Evolutionary conservation across 352 stramenopile species (phyloP).

Genomic region (Globisporangium paddicum): DNA sequence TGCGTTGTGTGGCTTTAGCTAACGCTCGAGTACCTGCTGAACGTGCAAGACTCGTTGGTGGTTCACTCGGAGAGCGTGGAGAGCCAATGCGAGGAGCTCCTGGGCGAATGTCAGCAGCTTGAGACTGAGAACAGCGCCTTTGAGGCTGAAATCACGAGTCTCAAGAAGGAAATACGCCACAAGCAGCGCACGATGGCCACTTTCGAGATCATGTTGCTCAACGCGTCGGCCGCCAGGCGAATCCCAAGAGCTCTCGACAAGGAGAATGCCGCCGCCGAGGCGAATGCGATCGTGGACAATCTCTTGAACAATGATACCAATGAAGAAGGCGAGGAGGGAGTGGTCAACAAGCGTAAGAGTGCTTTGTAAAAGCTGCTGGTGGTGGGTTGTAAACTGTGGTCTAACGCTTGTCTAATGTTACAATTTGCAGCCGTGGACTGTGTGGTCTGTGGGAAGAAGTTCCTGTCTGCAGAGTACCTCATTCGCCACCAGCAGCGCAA

Average conservation of each 20-base stretch:
- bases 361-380: neutral
- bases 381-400: neutral
- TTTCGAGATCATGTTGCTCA: constrained; percentile 77
- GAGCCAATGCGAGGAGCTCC: constrained; percentile 58
- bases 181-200: constrained; percentile 81
- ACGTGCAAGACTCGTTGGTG: constrained; percentile 79
- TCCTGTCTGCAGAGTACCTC: constrained; percentile 70
- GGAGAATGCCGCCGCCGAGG: constrained; percentile 29
- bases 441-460: constrained; percentile 71
- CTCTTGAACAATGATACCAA: constrained; percentile 14
- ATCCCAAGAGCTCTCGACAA: constrained; percentile 21
- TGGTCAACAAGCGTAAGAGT: constrained; percentile 25
- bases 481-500: constrained; percentile 64
- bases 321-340: constrained; percentile 8
- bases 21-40: constrained; percentile 78
- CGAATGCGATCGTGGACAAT: constrained; percentile 32
- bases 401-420: neutral
- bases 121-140: constrained; percentile 59
- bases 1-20: constrained; percentile 31
- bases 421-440: constrained; percentile 32
- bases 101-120: constrained; percentile 54
- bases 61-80: constrained; percentile 60
- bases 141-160: constrained; percentile 45
- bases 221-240: constrained; percentile 27
- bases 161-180: constrained; percentile 76